Base-by-base conservation (phyloP, 2,329 filamentous ascomycete species). In the Elsinoe fawcettii region DNA sequence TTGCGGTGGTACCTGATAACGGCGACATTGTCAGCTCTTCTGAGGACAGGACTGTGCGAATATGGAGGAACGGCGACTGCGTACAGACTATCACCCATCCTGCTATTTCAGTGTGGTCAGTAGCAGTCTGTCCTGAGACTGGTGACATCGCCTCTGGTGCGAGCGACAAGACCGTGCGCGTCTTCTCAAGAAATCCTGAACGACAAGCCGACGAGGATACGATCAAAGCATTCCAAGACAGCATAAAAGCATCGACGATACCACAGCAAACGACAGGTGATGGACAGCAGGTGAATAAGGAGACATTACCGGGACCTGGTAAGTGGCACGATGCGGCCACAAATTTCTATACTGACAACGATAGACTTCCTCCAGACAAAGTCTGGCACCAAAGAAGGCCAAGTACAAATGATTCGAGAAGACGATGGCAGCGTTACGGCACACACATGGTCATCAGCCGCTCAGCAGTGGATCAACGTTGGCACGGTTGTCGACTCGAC, bases 1-100 rank as follows among this genome's bases (percentile, higher is more conserved):
- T 99, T 12, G 80, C 87, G 1, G 79, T 81, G 20, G 74, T 95
- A 8, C 88, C 92, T 0, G 49, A 53, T 5, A 85, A 87, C 0
- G 92, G 92, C 5, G 90, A 96, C 67, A 77, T 99, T 27, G 87
- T 95, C 51, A 97, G 92, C 70, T 84, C 90, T 1, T 90, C 90
- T 16, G 93, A 99, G 71, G 93, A 99, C 72, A 83, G 93, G n/a
- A 96, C 93, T 0, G 83, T 95, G 32, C 82, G 90, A 55, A 77
- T 99, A 68, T 99, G 95, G 93, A 85, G 81, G 63, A 88, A 86
- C 44, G 81, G 77, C 12, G 80, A 90, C 58, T 97, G 92, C 69
- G 74, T 96, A 46, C 93, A 99, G 71, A 96, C 92, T 37, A 97
- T 99, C 62, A 96, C 92, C 1, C 90, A 96, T 66, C 93, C 93